These are phyloP conservation scores for Candida neerlandica DNA, from an alignment of 1,139 yeast species.

Conservation along the genomic window DNA sequence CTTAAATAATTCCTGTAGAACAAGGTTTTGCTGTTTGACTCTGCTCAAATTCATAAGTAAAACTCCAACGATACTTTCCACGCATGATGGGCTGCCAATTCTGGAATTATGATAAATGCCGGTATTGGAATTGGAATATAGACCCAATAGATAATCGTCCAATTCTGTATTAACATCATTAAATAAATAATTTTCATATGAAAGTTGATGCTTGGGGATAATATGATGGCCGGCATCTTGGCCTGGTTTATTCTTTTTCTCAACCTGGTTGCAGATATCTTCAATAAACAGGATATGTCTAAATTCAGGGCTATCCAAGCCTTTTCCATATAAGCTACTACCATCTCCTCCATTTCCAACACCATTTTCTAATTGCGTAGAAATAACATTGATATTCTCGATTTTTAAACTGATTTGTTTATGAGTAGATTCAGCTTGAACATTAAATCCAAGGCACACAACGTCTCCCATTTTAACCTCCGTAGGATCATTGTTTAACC, in stretches of 20 bases:
- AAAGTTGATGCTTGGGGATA: constrained; percentile 2
- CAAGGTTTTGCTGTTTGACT: constrained; percentile 40
- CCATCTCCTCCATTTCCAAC: constrained; percentile 15
- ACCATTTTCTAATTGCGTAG: constrained; percentile 24
- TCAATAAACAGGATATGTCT: constrained; percentile 49
- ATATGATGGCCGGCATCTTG: constrained; percentile 12
- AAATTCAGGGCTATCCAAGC: constrained; percentile 31
- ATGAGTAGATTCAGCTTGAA: constrained; percentile 80
- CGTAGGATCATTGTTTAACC: constrained; percentile 65
- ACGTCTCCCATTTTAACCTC: constrained; percentile 75
- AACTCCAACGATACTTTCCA: constrained; percentile 42
- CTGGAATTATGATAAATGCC: constrained; percentile 69
- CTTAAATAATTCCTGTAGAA: constrained; percentile 31
- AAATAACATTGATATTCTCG: constrained; percentile 67
- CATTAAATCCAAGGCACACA: constrained; percentile 88
- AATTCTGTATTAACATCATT: constrained; percentile 70
- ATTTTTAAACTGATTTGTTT: constrained; percentile 82
- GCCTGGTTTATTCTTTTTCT: constrained; percentile 5
- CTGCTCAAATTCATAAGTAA: constrained; percentile 32
- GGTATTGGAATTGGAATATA: constrained; percentile 54
- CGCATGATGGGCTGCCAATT: constrained; percentile 54
- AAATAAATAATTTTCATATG: constrained; percentile 76
- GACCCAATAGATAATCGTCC: constrained; percentile 62
- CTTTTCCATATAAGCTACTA: constrained; percentile 4
- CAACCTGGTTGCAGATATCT: constrained; percentile 28